Evolutionary conservation across 345 rosid genomes (phyloP).

Genomic region (Streptanthus diversifolius): DNA sequence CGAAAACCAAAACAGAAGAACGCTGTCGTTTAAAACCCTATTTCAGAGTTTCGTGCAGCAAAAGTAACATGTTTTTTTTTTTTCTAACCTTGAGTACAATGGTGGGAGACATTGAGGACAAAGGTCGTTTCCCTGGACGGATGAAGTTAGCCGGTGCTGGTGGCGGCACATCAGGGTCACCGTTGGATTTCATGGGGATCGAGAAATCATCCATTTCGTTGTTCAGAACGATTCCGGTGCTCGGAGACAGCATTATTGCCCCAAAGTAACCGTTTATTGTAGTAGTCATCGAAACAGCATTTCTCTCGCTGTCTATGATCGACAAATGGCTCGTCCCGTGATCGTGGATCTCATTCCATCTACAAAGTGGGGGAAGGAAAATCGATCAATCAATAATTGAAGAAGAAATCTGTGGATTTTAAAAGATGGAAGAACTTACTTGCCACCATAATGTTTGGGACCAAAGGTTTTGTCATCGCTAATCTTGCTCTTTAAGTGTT

Average conservation of each 20-base stretch:
- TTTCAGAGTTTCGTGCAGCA: not conserved
- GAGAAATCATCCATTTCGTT: constrained; percentile 76
- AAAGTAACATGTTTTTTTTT: not conserved
- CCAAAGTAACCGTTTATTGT: constrained; percentile 64
- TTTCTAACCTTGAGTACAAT: constrained; percentile 49
- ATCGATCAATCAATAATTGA: not conserved
- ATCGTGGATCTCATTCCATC: constrained; percentile 51
- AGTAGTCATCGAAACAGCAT: constrained; percentile 58
- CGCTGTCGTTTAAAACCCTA: not conserved
- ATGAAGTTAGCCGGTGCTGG: constrained; percentile 58
- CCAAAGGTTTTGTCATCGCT: constrained; percentile 48
- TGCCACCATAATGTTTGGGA: constrained; percentile 45
- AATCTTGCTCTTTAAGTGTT: constrained; percentile 43
- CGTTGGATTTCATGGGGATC: constrained; percentile 23
- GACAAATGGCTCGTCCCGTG: constrained; percentile 72
- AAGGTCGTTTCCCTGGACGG: constrained; percentile 56
- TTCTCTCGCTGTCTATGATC: constrained; percentile 45
- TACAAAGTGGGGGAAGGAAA: not conserved
- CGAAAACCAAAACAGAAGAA: not conserved
- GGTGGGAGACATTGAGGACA: constrained; percentile 67
- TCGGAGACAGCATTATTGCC: constrained; percentile 43
- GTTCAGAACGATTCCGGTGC: constrained; percentile 58
- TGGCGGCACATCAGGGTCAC: constrained; percentile 22
- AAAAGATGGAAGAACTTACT: constrained; percentile 18
- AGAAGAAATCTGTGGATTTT: not conserved